Conservation (phyloP, 345 rosid species). For the Clarkia xantiana region DNA sequence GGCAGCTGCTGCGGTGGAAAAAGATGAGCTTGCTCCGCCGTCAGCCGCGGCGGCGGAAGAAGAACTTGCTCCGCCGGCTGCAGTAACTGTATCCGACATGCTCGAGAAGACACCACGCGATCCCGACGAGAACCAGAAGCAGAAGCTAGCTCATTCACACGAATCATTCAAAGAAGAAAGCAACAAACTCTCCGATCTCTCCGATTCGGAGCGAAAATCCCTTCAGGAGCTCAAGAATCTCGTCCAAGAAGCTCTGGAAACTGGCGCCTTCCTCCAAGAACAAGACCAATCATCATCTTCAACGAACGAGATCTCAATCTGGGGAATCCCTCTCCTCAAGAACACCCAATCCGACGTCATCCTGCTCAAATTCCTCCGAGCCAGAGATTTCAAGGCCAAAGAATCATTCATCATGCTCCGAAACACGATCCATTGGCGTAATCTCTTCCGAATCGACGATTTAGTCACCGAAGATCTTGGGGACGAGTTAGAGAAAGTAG, state of each 20-base stretch:
- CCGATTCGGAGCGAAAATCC: conserved; percentile 29
- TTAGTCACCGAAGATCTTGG: conserved; percentile 62
- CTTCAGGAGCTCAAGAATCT: conserved; percentile 29
- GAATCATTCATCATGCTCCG: conserved; percentile 67
- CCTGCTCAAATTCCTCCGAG: conserved; percentile 60
- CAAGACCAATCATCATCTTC: conserved; percentile 8
- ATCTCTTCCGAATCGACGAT: conserved; percentile 47
- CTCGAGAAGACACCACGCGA: conserved; percentile 5
- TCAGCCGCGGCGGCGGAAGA: background rate
- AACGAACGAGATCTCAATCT: conserved; percentile 26
- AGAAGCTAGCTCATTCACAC: conserved; percentile 23
- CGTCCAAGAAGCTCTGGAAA: conserved; percentile 27
- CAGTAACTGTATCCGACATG: conserved; percentile 7
- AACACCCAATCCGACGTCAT: conserved; percentile 67
- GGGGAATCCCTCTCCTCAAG: conserved; percentile 67
- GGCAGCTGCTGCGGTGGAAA: background rate
- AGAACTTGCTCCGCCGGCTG: background rate
- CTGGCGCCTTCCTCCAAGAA: conserved; percentile 19
- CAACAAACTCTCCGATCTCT: conserved; percentile 39
- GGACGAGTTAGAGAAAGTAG: conserved; percentile 64
- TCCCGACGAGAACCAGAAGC: conserved; percentile 5
- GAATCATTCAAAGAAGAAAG: conserved; percentile 63
- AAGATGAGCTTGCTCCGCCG: background rate
- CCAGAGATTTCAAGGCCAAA: conserved; percentile 64
- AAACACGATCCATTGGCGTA: conserved; percentile 67